Percentiles rank a stretch among this genome's conserved stretches.
Evolutionary conservation across 768 basidiomycete species (phyloP).

Genomic region (Hebeloma cylindrosporum): DNA sequence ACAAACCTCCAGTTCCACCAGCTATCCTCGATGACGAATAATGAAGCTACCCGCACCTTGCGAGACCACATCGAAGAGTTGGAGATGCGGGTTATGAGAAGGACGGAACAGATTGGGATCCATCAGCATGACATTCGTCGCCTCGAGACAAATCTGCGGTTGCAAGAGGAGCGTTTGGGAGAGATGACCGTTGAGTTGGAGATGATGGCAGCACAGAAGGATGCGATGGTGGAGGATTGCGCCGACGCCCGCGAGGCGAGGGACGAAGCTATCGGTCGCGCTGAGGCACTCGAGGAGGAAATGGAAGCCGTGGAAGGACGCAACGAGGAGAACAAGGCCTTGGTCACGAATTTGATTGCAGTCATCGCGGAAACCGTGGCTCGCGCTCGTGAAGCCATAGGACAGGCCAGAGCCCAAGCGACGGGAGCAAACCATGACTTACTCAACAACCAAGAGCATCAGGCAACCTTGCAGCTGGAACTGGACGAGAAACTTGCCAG

Average conservation of each 20-base stretch:
- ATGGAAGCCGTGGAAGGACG: constrained; percentile 39
- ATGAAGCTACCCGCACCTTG: constrained; percentile 53
- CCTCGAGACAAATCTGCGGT: constrained; percentile 68
- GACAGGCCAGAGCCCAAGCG: constrained; percentile 3
- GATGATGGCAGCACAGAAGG: constrained; percentile 62
- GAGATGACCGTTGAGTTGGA: constrained; percentile 76
- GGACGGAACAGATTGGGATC: constrained; percentile 73
- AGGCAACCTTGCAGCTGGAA: constrained; percentile 10
- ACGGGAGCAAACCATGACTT: constrained; percentile 2
- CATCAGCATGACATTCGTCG: constrained; percentile 80
- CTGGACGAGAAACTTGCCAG: constrained; percentile 10
- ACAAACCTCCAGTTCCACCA: constrained; percentile 64
- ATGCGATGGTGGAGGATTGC: constrained; percentile 84
- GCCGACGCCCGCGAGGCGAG: constrained; percentile 73
- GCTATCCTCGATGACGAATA: constrained; percentile 59
- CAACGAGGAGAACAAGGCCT: constrained; percentile 30
- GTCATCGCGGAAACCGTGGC: constrained; percentile 38
- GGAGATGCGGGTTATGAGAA: constrained; percentile 59
- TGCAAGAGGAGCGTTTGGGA: constrained; percentile 71
- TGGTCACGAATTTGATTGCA: constrained; percentile 38
- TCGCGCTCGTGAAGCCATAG: constrained; percentile 20
- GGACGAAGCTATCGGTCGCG: constrained; percentile 55
- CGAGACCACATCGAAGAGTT: constrained; percentile 68
- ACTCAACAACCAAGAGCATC: constrained; percentile 6
- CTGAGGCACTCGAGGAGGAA: constrained; percentile 65